Conservation (phyloP, 106 monocot species). For the Amphibolis antarctica region DNA sequence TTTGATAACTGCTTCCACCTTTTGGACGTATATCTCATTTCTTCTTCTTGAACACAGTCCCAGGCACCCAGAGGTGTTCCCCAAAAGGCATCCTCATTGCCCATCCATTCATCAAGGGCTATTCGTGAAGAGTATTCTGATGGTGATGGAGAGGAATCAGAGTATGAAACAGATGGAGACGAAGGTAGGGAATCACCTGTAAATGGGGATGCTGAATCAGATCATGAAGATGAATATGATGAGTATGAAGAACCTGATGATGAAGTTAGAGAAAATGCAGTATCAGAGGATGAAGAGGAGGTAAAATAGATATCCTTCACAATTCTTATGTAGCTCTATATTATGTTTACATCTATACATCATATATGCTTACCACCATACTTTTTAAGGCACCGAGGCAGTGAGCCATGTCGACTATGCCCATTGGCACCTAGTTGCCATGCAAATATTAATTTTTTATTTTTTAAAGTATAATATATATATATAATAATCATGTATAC, state of each 20-base stretch:
- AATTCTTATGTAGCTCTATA: not conserved
- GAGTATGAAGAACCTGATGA: conserved; percentile 53
- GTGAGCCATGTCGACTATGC: no score
- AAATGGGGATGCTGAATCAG: conserved; percentile 26
- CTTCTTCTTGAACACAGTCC: conserved; percentile 12
- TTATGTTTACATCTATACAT: not conserved
- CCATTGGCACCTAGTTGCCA: no score
- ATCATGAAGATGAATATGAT: conserved; percentile 75
- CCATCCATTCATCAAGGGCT: conserved; percentile 29
- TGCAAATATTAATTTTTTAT: no score
- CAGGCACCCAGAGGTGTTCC: conserved; percentile 28
- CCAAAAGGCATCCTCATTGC: conserved; percentile 32
- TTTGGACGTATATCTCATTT: no score
- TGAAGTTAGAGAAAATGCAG: conserved; percentile 38
- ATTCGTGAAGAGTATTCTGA: conserved; percentile 52
- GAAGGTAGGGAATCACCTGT: conserved; percentile 39
- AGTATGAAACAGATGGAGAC: conserved; percentile 90
- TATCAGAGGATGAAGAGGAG: conserved; percentile 57
- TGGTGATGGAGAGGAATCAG: conserved; percentile 81
- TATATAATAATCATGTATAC: no score
- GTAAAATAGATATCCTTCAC: not conserved
- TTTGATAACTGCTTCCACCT: not conserved
- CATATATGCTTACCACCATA: not conserved
- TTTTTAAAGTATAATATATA: no score
- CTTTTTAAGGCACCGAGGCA: no score